Evolutionary conservation across 768 basidiomycete species (phyloP), one percentile per base, ranked within the genome.

Genomic region (Pholiota conissans): DNA sequence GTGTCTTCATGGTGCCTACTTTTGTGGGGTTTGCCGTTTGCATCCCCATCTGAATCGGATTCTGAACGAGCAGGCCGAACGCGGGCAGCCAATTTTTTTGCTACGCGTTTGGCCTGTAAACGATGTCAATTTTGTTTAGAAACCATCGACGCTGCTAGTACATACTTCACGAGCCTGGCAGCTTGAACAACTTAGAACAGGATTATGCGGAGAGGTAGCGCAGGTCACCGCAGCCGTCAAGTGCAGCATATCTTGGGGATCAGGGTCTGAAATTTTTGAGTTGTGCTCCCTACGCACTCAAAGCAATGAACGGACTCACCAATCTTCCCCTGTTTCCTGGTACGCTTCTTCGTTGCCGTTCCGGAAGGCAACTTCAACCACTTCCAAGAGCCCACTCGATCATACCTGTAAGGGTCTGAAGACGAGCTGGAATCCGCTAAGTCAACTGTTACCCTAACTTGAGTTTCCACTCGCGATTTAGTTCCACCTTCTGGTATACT

Each of bases 401-500:
- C 87, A 63, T 92, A 92, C 61, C 83, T 85, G 66, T 72, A 70
- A 5, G 83, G 82, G 61, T 90, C 84, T 7, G 79, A 77, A 1
- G 83, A 79, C 4, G 86, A 83, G 64, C 80, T 86, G 22, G 85
- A 78, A 64, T 89, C 84, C 4, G 89, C 89, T 49, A 93, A 77
- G 67, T 93, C 90, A 35, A 96, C 78, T 3, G 87, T 84, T 37
- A 95, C 84, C 67, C 93, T 86, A 49, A 96, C 87, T 77, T 96
- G 94, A 2, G 94, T 96, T 71, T 96, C 94, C n/a, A 96, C 94
- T 30, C 94, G 84, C 47, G 91, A 93, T 73, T 96, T 95, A 13
- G 93, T 87, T 24, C 93, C 94, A 42, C 78, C 75, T 63, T 85
- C 83, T 5, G 94, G 93, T 53, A 96, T 85, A 65, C 86, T 92